Base-by-base conservation (phyloP, 1,284 basidiomycete genomes). In the Heliocybe sulcata region DNA sequence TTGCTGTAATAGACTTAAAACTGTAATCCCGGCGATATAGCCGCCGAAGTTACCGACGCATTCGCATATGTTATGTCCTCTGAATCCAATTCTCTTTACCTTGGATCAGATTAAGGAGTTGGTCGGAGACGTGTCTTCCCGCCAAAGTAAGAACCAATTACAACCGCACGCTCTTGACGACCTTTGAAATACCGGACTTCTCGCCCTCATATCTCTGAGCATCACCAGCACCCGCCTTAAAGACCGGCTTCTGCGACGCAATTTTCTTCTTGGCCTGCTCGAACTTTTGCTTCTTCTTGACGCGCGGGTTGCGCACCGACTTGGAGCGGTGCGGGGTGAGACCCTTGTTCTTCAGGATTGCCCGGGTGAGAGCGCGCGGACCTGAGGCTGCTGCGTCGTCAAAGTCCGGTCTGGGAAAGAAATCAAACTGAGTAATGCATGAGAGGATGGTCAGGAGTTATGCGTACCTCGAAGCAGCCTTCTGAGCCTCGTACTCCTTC, bases 231-330 rank as follows among this genome's bases (percentile, higher is more conserved):
- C 92, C 91, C 57, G 92, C 92, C 69, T 90, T 94, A 80, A 85
- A 97, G 25, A 94, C 80, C 20, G 93, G 85, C 68, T 92, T 88
- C 71, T 94, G 92, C 27, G 89, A 93, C 25, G 85, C 77, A 19
- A 97, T 76, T 72, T 88, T 93, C 76, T 90, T 92, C 77, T 95
- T 90, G 57, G 94, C 94, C 73, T 96, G 89, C 65, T 94, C 94
- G 77, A 87, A 98, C 65, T 83, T 87, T 69, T 88, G 79, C 51
- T 91, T 82, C 72, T 98, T 98, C 82, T 97, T 98, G 71, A 98
- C 94, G 63, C 94, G 85, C 29, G 94, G 94, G 72, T 98, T 98
- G 61, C 94, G 90, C 38, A 92, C 90, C 54, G 75, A 77, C 73
- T 97, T 97, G 52, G 87, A 75, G 53, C 94, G 83, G 60, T 80